Base-by-base conservation (phyloP, 257 asterid species). In the Scutellaria galericulata region DNA sequence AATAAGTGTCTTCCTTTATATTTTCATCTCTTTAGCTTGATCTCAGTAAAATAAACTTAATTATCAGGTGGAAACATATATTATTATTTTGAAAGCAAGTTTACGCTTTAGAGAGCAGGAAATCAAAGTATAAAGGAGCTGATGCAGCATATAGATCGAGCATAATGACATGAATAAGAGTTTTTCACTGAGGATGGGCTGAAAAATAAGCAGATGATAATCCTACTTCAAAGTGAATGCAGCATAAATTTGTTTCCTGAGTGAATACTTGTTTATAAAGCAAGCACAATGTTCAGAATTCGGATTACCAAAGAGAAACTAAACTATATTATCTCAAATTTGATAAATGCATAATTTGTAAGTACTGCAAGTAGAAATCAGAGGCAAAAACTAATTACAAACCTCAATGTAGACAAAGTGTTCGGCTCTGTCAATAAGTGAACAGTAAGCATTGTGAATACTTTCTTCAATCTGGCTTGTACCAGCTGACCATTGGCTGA, bases 401-500 rank as follows among this genome's bases (percentile, higher is more conserved):
- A 93, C 98, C 98, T 93, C 97, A 45, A 93, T 91, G 79, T 93
- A 93, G 61, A 93, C 82, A 73, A 83, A 88, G 75, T 89, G 96
- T 69, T 93, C 96, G 44, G 97, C 98, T 82, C 86, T 91, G 74
- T 93, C 97, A 69, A 93, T 93, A 45, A 93, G 90, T 22, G 97
- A 88, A 81, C 97, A 89, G 76, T 93, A 93, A 46, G 98, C 94
- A 71, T 75, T 84, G 84, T 93, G 98, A 73, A 93, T 91, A 76
- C 98, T 93, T 68, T 89, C 96, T 82, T 93, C 98, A 68, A 53
- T 86, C 83, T 93, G 98, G 84, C 96, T 89, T 60, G 98, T 91
- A 74, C 98, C 98, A 18, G 98, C 98, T 12, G 98, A 93, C 98
- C 98, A 93, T 65, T 93, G 96, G 82, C 96, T 89, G 76, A 91